Conservation (phyloP, 352 stramenopile genomes). For the Globisporangium middletonii region DNA sequence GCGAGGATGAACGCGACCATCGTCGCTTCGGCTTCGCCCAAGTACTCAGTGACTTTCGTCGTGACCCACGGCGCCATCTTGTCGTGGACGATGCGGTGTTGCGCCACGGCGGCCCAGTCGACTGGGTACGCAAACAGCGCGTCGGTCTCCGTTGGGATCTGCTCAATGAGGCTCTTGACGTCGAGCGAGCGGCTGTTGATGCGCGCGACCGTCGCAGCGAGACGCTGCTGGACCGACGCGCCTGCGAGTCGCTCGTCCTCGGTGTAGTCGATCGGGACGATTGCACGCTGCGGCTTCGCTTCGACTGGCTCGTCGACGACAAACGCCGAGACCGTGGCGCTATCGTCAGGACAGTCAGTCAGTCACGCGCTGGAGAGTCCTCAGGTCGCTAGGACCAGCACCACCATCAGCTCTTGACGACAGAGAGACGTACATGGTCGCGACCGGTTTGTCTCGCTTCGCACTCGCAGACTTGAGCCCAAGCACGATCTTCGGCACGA, state of each 20-base stretch:
- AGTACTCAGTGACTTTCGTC: constrained; percentile 49
- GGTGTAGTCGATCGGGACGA: constrained; percentile 46
- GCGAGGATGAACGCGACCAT: constrained; percentile 40
- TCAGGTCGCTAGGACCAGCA: too few relatives aligned
- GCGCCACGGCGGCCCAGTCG: constrained; percentile 29
- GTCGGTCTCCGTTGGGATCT: constrained; percentile 32
- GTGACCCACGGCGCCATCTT: constrained; percentile 43
- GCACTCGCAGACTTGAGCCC: constrained; percentile 33
- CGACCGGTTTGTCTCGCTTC: constrained; percentile 33
- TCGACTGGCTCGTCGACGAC: constrained; percentile 30
- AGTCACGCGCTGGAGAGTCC: not conserved
- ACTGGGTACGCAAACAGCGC: constrained; percentile 34
- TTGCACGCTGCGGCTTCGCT: constrained; percentile 31
- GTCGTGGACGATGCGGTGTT: constrained; percentile 22
- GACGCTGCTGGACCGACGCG: constrained; percentile 18
- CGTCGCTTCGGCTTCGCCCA: constrained; percentile 40
- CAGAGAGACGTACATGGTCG: constrained; percentile 16
- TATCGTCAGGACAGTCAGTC: not conserved
- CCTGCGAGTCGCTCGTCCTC: constrained; percentile 32
- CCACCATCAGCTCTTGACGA: too few relatives aligned
- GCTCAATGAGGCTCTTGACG: constrained; percentile 34
- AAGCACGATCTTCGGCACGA: constrained; percentile 36
- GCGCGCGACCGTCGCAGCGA: constrained; percentile 24
- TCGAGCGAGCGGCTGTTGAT: constrained; percentile 35
- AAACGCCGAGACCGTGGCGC: constrained; percentile 21